Evolutionary conservation across 2,329 filamentous ascomycete species (phyloP).

Genomic region (Fusarium goolgardi): DNA sequence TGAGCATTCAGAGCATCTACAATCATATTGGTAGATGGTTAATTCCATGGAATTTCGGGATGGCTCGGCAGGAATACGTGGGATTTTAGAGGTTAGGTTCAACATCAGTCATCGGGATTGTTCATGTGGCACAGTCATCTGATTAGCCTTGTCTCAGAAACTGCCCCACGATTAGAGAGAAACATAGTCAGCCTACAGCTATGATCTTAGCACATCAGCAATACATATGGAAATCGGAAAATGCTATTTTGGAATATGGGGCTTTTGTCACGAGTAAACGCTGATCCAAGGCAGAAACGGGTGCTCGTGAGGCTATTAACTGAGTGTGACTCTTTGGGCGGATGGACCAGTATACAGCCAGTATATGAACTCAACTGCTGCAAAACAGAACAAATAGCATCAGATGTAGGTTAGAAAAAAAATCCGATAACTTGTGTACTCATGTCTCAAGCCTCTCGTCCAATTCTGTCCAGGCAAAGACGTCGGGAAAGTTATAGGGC

Average conservation of each 20-base stretch:
- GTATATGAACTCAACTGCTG: background rate
- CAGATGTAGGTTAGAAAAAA: background rate
- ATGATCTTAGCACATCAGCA: slow-evolving; percentile 16
- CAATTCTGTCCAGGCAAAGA: slow-evolving; percentile 13
- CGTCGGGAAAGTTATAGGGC: slow-evolving; percentile 28
- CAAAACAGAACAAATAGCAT: background rate
- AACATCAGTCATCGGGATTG: slow-evolving; percentile 21
- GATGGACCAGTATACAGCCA: background rate
- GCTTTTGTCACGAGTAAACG: slow-evolving; percentile 30
- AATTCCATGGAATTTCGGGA: background rate
- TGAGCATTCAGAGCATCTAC: background rate
- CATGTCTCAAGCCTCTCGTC: slow-evolving; percentile 37
- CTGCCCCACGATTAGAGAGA: slow-evolving; percentile 18
- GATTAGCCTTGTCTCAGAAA: slow-evolving; percentile 36
- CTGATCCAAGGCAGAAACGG: slow-evolving; percentile 28
- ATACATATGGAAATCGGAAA: slow-evolving; percentile 11
- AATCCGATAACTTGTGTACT: background rate
- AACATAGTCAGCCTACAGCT: slow-evolving; percentile 28
- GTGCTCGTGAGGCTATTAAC: slow-evolving; percentile 24
- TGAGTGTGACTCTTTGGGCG: slow-evolving; percentile 20
- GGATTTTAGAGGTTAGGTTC: slow-evolving; percentile 3
- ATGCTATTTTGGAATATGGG: slow-evolving; percentile 3
- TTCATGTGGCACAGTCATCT: slow-evolving; percentile 41
- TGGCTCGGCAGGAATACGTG: background rate
- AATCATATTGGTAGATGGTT: background rate